Conservation (phyloP, 768 basidiomycete genomes). For the Rhodotorula paludigena region DNA sequence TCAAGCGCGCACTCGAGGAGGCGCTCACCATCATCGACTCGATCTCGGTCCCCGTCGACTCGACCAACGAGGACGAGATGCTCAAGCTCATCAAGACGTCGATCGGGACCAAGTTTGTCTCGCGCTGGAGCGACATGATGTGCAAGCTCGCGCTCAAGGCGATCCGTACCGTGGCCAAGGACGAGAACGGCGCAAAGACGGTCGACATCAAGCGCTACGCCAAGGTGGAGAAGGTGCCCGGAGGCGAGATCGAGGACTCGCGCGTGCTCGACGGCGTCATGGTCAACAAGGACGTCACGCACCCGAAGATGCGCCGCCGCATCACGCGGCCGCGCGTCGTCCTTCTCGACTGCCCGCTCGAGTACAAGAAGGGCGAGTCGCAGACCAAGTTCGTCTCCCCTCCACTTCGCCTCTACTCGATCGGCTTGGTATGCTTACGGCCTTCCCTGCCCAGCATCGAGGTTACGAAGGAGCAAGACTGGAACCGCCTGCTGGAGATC, state of each 20-base stretch:
- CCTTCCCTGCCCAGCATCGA: conserved; percentile 57
- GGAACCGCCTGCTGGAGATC: conserved; percentile 83
- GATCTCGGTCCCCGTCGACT: conserved; percentile 86
- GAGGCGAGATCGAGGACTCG: conserved; percentile 93
- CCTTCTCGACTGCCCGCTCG: conserved; percentile 76
- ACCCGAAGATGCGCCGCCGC: conserved; percentile 88
- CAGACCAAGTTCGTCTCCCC: conserved; percentile 65
- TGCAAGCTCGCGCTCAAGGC: conserved; percentile 89
- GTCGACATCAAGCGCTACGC: conserved; percentile 99
- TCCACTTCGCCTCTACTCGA: too few species aligned
- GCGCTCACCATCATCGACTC: conserved; percentile 80
- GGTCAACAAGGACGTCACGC: conserved; percentile 98
- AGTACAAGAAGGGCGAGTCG: conserved; percentile 98
- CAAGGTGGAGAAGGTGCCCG: conserved; percentile 93
- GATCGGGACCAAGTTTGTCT: conserved; percentile 96
- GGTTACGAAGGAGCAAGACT: conserved; percentile 87
- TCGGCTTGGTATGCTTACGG: too few species aligned
- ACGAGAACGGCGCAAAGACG: conserved; percentile 61
- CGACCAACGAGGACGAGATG: conserved; percentile 80
- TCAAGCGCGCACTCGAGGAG: conserved; percentile 91
- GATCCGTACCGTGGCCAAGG: conserved; percentile 70
- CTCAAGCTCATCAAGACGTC: conserved; percentile 94
- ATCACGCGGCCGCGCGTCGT: conserved; percentile 85
- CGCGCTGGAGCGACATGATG: conserved; percentile 96
- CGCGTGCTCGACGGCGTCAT: conserved; percentile 83